Evolutionary conservation across 2,329 filamentous ascomycete species (phyloP).

Genomic region (Fusarium chuoi): DNA sequence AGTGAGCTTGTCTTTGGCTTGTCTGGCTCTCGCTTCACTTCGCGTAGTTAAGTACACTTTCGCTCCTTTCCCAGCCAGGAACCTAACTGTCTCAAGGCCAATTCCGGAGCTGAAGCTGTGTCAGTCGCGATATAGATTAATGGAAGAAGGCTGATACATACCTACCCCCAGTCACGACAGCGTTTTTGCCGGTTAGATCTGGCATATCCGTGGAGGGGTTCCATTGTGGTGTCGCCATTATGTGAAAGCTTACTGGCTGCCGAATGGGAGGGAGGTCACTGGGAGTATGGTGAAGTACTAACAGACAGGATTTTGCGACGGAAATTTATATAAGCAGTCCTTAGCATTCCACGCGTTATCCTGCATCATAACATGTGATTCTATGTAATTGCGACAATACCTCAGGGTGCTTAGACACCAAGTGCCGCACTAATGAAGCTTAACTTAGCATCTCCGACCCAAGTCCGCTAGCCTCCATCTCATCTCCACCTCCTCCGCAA

Average conservation of each 20-base stretch:
- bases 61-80: background rate
- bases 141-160: background rate
- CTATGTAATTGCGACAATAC: no score
- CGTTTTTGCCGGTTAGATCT: background rate
- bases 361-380: no score
- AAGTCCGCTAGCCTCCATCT: background rate
- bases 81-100: background rate
- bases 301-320: no score
- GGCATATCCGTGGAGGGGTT: background rate
- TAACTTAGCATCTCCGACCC: background rate
- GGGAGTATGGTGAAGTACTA: no score
- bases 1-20: rapidly evolving
- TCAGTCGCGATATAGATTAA: rapidly evolving
- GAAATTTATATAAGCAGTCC: no score
- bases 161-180: background rate
- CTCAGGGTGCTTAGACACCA: no score
- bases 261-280: no score
- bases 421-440: background rate
- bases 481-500: background rate
- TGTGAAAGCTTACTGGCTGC: rapidly evolving
- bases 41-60: background rate
- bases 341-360: no score
- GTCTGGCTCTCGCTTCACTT: background rate
- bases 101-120: background rate
- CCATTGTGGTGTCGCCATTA: rapidly evolving